Conservation (phyloP, 345 rosid genomes). For the Conringia planisiliqua region DNA sequence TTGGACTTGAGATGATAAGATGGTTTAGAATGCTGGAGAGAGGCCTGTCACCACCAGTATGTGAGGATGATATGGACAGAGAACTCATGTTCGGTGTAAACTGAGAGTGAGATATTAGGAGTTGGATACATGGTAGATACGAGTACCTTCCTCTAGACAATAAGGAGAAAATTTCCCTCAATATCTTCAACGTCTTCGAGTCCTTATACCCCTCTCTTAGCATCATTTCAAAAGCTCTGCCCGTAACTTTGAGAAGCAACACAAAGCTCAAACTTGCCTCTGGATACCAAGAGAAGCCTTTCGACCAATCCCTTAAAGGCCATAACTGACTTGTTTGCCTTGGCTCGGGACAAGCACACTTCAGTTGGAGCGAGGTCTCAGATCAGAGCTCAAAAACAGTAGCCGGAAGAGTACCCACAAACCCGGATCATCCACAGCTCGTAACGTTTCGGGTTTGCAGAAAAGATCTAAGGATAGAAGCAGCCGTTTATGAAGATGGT, state of each 20-base stretch:
- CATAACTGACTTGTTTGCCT: too few relatives aligned
- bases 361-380: constrained; percentile 58
- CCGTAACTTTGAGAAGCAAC: too few relatives aligned
- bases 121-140: constrained; percentile 50
- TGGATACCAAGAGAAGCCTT: too few relatives aligned
- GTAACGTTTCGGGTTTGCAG: constrained; percentile 46
- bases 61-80: constrained; percentile 39
- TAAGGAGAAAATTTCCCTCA: constrained; percentile 44
- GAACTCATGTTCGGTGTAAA: constrained; percentile 56
- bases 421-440: constrained; percentile 50
- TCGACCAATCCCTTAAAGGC: too few relatives aligned
- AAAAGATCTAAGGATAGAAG: constrained; percentile 53
- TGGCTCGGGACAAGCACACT: constrained; percentile 55
- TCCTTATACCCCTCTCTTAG: too few relatives aligned
- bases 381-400: constrained; percentile 57
- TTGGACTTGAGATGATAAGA: constrained; percentile 36
- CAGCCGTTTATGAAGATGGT: constrained; percentile 34
- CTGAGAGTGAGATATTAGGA: constrained; percentile 81
- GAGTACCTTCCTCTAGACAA: constrained; percentile 58
- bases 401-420: constrained; percentile 51
- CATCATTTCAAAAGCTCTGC: too few relatives aligned
- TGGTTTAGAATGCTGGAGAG: constrained; percentile 72
- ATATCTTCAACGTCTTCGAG: constrained; percentile 52
- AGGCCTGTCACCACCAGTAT: constrained; percentile 60
- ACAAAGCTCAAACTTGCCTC: too few relatives aligned